Evolutionary conservation across 2,329 filamentous ascomycete species (phyloP), one percentile per base, ranked within the genome.

Genomic region (Periconia sp.): DNA sequence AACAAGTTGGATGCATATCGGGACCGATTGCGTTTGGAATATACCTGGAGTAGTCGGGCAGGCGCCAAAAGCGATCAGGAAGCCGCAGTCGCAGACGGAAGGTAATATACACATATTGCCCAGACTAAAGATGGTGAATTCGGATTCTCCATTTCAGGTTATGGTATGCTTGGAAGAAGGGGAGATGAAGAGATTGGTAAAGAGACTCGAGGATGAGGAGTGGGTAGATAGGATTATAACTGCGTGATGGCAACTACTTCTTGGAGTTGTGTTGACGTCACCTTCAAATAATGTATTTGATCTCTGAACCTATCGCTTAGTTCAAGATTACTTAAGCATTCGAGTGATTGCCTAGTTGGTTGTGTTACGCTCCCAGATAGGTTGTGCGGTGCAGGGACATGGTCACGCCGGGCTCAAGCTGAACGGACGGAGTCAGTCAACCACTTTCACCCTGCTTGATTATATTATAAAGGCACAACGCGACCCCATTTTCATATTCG

Each of bases 1-100:
- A n/a, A 66, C 66, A 1, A 65, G 59, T 20, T 70, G 66, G 67
- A 55, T 60, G 50, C 45, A 68, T 30, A 63, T 68, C 23, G 62
- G 62, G 2, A 61, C 56, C 1, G 61, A 66, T 11, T 43, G 47
- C 18, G 43, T 52, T 9, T 70, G 67, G 67, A 40, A 47, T n/a
- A 37, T 20, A 8, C 65, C 66, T 2, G 66, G 67, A 0, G 61
- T 62, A 10, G 30, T 49, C 6, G 44, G 15, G 13, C 45, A 49
- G 14, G 55, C 52, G 35, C 61, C 65, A 1, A 52, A 53, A 31
- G 64, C 59, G 8, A 60, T 70, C 6, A 49, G 66, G 6, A 57
- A 60, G 17, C 59, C 60, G n/a, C 54, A 55, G 13, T 61, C 55
- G 46, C 50, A 46, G 11, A 55, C 52, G 33, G 67, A 70, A 37